A percentile compares a stretch with the other conserved stretches of the same genome.
Evolutionary conservation across 352 stramenopile genomes (phyloP).

Genomic region (Globisporangium perplexum): DNA sequence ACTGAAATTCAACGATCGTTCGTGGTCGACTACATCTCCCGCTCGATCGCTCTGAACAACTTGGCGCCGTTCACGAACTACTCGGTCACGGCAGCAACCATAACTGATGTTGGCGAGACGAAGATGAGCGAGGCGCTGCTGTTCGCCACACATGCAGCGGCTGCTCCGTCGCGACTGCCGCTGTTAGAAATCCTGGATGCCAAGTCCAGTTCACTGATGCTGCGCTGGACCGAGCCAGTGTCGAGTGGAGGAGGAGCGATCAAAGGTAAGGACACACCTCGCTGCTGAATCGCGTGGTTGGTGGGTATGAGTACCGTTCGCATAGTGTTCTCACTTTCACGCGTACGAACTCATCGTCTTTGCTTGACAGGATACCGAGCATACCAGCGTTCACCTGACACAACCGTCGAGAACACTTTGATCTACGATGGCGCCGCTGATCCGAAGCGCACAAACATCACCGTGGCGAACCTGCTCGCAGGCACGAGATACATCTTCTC

Average conservation of each 20-base stretch:
- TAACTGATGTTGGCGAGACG: conserved; percentile 13
- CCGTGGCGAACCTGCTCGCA: conserved; percentile 19
- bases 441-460: conserved; percentile 11
- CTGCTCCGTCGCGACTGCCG: conserved; percentile 11
- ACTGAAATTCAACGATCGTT: conserved; percentile 3
- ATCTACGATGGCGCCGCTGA: conserved; percentile 21
- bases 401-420: neutral
- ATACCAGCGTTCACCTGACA: conserved; percentile 8
- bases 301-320: neutral
- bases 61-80: conserved; percentile 27
- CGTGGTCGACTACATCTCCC: conserved; percentile 1
- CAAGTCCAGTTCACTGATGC: conserved; percentile 18
- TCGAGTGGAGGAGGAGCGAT: conserved; percentile 34
- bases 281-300: neutral
- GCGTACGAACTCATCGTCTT: neutral
- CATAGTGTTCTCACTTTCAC: neutral
- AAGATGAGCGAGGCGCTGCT: conserved; percentile 12
- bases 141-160: conserved; percentile 20
- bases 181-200: conserved; percentile 13
- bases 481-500: conserved; percentile 26
- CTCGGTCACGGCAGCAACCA: conserved; percentile 13
- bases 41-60: conserved; percentile 11
- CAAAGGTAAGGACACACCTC: conserved; percentile 16
- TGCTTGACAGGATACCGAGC: conserved; percentile 20
- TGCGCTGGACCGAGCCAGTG: conserved; percentile 28